Evolutionary conservation across 192 early-diverging fungal species (phyloP).

Genomic region (Powellomyces hirtus): DNA sequence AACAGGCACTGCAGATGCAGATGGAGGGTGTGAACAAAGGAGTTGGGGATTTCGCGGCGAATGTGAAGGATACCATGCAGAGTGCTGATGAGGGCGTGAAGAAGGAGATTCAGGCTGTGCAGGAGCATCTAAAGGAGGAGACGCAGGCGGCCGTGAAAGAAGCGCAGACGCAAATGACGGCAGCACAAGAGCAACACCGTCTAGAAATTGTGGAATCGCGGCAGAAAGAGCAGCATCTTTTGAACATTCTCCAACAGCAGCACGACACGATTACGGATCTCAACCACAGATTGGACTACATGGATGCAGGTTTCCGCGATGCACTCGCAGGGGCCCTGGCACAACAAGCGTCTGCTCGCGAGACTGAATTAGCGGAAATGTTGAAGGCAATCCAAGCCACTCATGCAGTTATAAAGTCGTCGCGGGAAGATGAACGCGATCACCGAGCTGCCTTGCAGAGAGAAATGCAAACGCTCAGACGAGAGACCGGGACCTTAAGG

Average conservation of each 20-base stretch:
- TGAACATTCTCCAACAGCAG: background rate
- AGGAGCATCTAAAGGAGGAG: background rate
- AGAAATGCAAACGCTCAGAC: background rate
- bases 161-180: background rate
- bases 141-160: background rate
- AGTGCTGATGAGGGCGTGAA: background rate
- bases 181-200: background rate
- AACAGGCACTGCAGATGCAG: background rate
- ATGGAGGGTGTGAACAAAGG: background rate
- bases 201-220: background rate
- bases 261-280: background rate
- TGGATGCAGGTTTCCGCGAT: background rate
- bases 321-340: background rate
- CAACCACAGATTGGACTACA: background rate
- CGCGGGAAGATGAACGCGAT: slow-evolving; percentile 9
- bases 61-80: background rate
- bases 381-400: background rate
- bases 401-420: background rate
- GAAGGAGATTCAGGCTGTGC: background rate
- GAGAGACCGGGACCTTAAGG: background rate
- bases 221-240: background rate
- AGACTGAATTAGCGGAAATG: background rate
- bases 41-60: background rate
- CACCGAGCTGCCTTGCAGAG: background rate
- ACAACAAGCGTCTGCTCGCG: background rate